Conservation (phyloP, 2,329 filamentous ascomycete genomes). For the Penicillium fuscoglaucum region DNA sequence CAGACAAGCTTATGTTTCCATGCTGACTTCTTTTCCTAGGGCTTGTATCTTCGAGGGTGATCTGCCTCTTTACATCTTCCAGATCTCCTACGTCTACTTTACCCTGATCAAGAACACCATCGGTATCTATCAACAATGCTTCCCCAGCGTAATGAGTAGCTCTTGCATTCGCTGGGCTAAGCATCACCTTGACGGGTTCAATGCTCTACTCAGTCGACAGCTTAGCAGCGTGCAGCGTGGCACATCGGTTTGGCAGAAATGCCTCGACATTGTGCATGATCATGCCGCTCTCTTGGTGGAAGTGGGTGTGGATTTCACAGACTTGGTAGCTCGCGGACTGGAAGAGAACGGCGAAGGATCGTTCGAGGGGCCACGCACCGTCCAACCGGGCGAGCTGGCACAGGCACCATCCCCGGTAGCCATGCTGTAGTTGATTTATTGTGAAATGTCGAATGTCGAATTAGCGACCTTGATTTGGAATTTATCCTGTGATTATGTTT, state of each 20-base stretch:
- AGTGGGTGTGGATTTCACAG: slow-evolving; percentile 86
- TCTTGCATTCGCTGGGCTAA: slow-evolving; percentile 99
- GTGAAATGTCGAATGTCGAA: neutral
- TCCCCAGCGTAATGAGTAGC: slow-evolving; percentile 83
- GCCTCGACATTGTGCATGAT: slow-evolving; percentile 75
- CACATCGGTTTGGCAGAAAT: slow-evolving; percentile 76
- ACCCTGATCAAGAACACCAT: slow-evolving; percentile 92
- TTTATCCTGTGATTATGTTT: neutral
- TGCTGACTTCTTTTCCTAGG: slow-evolving; percentile 49
- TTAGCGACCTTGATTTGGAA: neutral
- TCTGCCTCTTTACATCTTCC: slow-evolving; percentile 88
- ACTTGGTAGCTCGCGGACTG: slow-evolving; percentile 67
- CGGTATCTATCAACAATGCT: slow-evolving; percentile 81
- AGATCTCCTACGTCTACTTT: slow-evolving; percentile 94
- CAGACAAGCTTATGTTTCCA: neutral
- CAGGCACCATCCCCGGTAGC: neutral
- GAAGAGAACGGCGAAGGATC: slow-evolving; percentile 27
- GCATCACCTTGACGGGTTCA: slow-evolving; percentile 88
- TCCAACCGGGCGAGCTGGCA: slow-evolving; percentile 19
- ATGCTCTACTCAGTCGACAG: slow-evolving; percentile 76
- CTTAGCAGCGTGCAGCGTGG: slow-evolving; percentile 79
- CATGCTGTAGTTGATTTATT: slow-evolving; percentile 2
- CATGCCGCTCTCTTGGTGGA: slow-evolving; percentile 79
- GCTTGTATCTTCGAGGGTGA: slow-evolving; percentile 96
- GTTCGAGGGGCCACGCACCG: slow-evolving; percentile 19